Base-by-base conservation (phyloP, 129 eudicot species). In the Helichrysum umbraculigerum region DNA sequence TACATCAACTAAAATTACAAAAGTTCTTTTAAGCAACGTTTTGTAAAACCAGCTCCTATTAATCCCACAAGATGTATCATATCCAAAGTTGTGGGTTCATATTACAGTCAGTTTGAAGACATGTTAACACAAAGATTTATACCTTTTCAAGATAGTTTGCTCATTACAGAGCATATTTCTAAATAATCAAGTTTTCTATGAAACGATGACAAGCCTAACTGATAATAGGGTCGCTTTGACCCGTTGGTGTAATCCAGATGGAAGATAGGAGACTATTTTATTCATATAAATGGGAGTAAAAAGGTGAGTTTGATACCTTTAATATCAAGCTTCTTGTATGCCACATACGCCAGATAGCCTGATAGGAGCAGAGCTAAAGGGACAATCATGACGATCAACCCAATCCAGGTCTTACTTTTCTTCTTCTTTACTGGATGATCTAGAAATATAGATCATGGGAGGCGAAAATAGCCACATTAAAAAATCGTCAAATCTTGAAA, bases 371-470 rank as follows among this genome's bases (percentile, higher is more conserved):
- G 16, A 61, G 22, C 71, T 71, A 63, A 20, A 51, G 68, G 8
- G 50, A 39, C 78, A 10, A 77, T 68, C 70, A 73, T 37, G 34
- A 73, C 10, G 32, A 54, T 56, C 15, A 82, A 19, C 85, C 76
- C n/a, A 21, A 77, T 66, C 72, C 44, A 66, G 17, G 3, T 3
- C 8, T 39, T 68, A 9, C 22, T 68, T 12, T 20, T 11, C 78
- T 25, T 68, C 34, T 7, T 11, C 19, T 0, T 15, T 41, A 6
- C 74, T 77, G 47, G n/a, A n/a, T n/a, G n/a, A n/a, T n/a, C n/a
- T n/a, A n/a, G n/a, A n/a, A n/a, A n/a, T n/a, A n/a, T n/a, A n/a
- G n/a, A n/a, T n/a, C n/a, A n/a, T n/a, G n/a, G n/a, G n/a, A n/a
- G n/a, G n/a, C n/a, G n/a, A n/a, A n/a, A n/a, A n/a, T n/a, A n/a